Base-by-base conservation (phyloP, 148 eudicot species). In the Silene uniflora region DNA sequence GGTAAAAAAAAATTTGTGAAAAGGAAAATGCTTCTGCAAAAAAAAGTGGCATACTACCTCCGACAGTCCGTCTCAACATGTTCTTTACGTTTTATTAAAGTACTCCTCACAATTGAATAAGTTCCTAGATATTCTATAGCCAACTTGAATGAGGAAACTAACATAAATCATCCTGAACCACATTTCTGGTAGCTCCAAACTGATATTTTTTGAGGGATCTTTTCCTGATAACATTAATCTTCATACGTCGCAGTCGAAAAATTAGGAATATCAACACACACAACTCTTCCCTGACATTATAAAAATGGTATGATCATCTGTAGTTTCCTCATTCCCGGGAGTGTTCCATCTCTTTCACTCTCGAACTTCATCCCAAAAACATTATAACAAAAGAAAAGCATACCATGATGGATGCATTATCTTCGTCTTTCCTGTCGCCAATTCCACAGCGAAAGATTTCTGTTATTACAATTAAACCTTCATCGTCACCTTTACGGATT, bases 321-420 rank as follows among this genome's bases (percentile, higher is more conserved):
- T 25, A 52, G 9, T 23, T 25, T 71, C 62, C 62, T 71, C 46
- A 71, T 13, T 52, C 73, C 9, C 29, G 7, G n/a, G 61, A 14
- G 60, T 18, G 18, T 52, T 70, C 52, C 2, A 29, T 46, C 35
- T 67, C 24, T n/a, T 32, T 47, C 73, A 10, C 72, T 69, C 32
- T 46, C 32, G 19, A 47, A 69, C 18, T 11, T 47, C 58, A 69
- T 10, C 14, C 2, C 11, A 39, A 67, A 47, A 67, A 63, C 39
- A 24, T 63, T 25, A 18, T 66, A 66, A 32, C 69, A 66, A 32
- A 35, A 32, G 7, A 47, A 66, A 35, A 42, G 32, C 65, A 70
- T 44, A 42, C 59, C 62, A 66, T 19, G 60, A 79, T 79, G 82
- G 82, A 79, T 74, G 77, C 74, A 23, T 79, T 79, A 25, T 79